Conservation (phyloP, 257 asterid genomes). For the Vinca minor region DNA sequence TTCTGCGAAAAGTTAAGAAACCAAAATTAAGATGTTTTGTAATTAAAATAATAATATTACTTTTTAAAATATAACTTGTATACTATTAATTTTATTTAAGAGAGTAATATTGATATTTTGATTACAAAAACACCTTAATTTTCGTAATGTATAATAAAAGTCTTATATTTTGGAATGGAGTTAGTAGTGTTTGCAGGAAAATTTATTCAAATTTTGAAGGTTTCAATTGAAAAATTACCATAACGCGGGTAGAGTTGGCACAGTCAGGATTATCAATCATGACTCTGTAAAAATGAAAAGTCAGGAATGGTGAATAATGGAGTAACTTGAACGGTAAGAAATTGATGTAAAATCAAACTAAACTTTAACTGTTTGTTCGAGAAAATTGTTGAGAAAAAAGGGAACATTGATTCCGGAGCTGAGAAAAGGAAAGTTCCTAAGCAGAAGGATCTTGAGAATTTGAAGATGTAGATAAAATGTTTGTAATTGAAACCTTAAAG, state of each 20-base stretch:
- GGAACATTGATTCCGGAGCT: not conserved
- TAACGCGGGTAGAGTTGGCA: slow-evolving; percentile 70
- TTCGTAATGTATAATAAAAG: too few relatives aligned
- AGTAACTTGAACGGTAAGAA: too few relatives aligned
- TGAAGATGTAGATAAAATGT: not conserved
- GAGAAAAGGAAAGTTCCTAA: not conserved
- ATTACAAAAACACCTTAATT: too few relatives aligned
- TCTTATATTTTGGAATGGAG: too few relatives aligned
- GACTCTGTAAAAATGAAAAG: slow-evolving; percentile 55
- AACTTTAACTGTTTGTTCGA: too few relatives aligned
- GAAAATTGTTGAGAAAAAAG: not conserved
- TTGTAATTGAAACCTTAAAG: too few relatives aligned
- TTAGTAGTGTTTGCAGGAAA: not conserved
- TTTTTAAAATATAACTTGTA: too few relatives aligned
- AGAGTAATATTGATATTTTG: not conserved
- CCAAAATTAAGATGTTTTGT: too few relatives aligned
- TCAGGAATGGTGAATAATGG: slow-evolving; percentile 25
- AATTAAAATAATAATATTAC: too few relatives aligned
- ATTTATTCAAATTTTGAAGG: not conserved
- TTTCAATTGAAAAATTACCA: slow-evolving; percentile 57
- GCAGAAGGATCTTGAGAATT: not conserved
- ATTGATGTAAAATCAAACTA: too few relatives aligned
- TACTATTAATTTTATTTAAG: too few relatives aligned
- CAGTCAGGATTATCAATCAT: slow-evolving; percentile 89
- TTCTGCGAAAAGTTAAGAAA: too few relatives aligned